phyloP scores from a whole-genome alignment of 2,329 filamentous ascomycete genomes.

The Neoarthrinium moseri region DNA sequence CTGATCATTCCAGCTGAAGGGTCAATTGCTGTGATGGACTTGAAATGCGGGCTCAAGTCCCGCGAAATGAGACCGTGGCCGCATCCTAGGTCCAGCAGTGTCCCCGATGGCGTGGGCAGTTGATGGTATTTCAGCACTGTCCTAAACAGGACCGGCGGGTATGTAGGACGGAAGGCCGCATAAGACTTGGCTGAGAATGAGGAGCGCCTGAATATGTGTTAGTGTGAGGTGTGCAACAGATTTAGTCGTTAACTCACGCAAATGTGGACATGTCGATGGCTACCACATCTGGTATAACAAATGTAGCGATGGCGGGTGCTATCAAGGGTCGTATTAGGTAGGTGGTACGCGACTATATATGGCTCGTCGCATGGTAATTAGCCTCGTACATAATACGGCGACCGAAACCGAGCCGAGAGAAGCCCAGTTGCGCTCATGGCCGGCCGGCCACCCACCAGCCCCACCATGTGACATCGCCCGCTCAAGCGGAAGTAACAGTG shows the following conservation, averaged over 20 bases:
- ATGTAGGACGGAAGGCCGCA: constrained; percentile 58
- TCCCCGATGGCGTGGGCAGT: constrained; percentile 26
- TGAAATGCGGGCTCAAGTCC: constrained; percentile 52
- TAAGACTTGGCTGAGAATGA: constrained; percentile 58
- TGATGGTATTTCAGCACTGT: constrained; percentile 54
- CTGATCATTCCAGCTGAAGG: constrained; percentile 57
- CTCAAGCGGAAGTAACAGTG: background rate
- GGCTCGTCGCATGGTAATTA: too few relatives aligned
- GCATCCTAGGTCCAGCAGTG: constrained; percentile 59
- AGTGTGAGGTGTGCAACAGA: constrained; percentile 8
- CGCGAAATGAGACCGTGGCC: constrained; percentile 60
- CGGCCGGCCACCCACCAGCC: background rate
- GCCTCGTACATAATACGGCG: too few relatives aligned
- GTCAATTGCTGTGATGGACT: constrained; percentile 51
- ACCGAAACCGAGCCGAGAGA: background rate
- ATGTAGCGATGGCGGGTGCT: too few relatives aligned
- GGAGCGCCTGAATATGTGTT: constrained; percentile 41
- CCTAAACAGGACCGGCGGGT: constrained; percentile 53
- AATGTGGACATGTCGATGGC: constrained; percentile 21
- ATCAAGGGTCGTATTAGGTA: too few relatives aligned
- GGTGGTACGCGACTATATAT: too few relatives aligned
- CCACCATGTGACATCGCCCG: background rate
- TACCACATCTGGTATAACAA: background rate
- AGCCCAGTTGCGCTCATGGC: background rate
- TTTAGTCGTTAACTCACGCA: constrained; percentile 15